Evolutionary conservation across 2,329 filamentous ascomycete genomes (phyloP).

Genomic region (Aureobasidium sp.): DNA sequence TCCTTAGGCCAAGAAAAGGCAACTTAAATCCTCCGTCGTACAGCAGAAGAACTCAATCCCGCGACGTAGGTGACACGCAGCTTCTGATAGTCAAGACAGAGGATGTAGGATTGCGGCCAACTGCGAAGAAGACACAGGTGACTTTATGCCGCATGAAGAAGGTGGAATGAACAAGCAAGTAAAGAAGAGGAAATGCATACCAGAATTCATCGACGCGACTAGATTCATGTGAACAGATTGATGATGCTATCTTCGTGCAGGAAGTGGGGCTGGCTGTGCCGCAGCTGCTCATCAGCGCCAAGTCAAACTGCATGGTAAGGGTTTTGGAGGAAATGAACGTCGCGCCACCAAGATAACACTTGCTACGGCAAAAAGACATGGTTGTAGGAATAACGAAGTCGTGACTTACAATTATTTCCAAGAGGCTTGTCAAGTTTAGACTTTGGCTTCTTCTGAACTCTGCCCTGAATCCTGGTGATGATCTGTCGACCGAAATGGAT

Average conservation of each 20-base stretch:
- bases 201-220: constrained; percentile 12
- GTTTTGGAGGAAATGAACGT: not conserved
- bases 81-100: not conserved
- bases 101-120: not conserved
- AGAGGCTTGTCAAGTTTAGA: not conserved
- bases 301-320: not conserved
- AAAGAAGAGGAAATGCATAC: constrained; percentile 5
- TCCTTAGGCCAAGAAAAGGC: not conserved
- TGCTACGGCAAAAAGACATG: not conserved
- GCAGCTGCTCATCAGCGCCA: constrained; percentile 6
- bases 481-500: not conserved
- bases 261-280: constrained; percentile 12
- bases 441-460: not conserved
- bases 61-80: not conserved
- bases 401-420: not conserved
- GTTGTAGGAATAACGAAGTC: not conserved
- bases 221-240: constrained; percentile 13
- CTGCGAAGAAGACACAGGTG: not conserved
- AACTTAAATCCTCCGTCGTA: not conserved
- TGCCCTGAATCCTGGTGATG: not conserved
- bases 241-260: constrained; percentile 11
- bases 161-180: not conserved
- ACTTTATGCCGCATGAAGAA: not conserved
- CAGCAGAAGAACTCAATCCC: not conserved
- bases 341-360: not conserved